phyloP scores from a whole-genome alignment of 306 rosid genomes.

The Gastrolobium bilobum region DNA sequence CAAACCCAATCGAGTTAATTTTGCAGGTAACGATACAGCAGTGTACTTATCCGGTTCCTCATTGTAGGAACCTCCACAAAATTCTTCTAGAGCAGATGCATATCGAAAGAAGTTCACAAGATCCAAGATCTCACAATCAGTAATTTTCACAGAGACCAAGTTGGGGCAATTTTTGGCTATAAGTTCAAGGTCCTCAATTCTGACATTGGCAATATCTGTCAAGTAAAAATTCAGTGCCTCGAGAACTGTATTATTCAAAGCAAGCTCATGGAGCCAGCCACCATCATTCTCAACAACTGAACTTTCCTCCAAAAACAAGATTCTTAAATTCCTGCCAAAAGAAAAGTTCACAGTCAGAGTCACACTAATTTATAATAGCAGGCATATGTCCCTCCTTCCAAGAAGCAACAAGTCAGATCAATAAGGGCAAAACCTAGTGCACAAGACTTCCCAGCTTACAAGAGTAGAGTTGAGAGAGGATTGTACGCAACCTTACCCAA shows the following conservation, averaged over 20 bases:
- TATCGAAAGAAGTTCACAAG: constrained; percentile 74
- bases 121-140: constrained; percentile 78
- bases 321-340: constrained; percentile 73
- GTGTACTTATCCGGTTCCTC: constrained; percentile 64
- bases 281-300: constrained; percentile 72
- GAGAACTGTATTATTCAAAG: constrained; percentile 81
- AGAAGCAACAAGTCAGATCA: constrained; percentile 21
- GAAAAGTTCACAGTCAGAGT: constrained; percentile 11
- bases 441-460: too few relatives aligned
- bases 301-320: constrained; percentile 91
- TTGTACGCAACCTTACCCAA: too few relatives aligned
- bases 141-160: constrained; percentile 77
- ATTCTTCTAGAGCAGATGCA: constrained; percentile 78
- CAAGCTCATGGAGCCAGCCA: constrained; percentile 89
- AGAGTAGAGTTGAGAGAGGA: too few relatives aligned
- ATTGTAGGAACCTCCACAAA: constrained; percentile 88
- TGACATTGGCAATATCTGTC: constrained; percentile 72
- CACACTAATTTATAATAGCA: constrained; percentile 8
- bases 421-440: too few relatives aligned
- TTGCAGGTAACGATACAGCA: constrained; percentile 69
- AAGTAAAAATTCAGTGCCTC: constrained; percentile 87
- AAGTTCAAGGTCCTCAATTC: constrained; percentile 82
- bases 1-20: constrained; percentile 75
- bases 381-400: constrained; percentile 27
- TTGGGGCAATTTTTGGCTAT: constrained; percentile 84